Base-by-base conservation (phyloP, 768 basidiomycete species). In the Rickenella mellea region DNA sequence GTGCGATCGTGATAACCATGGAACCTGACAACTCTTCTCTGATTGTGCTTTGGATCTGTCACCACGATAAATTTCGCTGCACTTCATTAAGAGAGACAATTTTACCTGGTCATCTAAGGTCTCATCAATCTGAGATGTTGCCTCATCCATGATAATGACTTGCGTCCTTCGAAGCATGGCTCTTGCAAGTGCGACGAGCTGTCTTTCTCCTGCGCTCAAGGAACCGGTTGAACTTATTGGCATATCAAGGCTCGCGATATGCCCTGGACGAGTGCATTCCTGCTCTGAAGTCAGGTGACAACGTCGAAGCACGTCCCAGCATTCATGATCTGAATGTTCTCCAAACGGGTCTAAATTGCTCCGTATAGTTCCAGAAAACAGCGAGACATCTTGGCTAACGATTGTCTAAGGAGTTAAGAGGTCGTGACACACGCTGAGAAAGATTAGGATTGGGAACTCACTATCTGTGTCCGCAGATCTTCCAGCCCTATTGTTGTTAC, bases 1-100 rank as follows among this genome's bases (percentile, higher is more conserved):
- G 88, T 3, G 89, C 89, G 43, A 91, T 89, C 7, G 85, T 88
- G 27, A 92, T 73, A 15, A 91, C 79, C 15, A 88, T 80, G 0
- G 82, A 74, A 9, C 73, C 70, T 1, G 68, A 58, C 40, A 91
- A 73, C 56, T 86, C 83, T 51, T 83, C 78, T 22, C 81, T 71
- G 26, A 87, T 78, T 0, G 83, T 86, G 27, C 62, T 63, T 57
- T 87, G 85, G 41, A 89, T 82, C 74, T 83, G 43, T 35, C 12
- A 5, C 19, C 14, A 30, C 4, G 14, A 14, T 8, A 28, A 3
- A 15, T 17, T 36, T 22, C 19, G 10, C 3, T 11, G 12, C 11
- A 3, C 19, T 3, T 15, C 24, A n/a, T 33, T 10, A 27, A 11
- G 27, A 6, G 21, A 28, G 19, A 14, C n/a, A 17, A 20, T 33